These are phyloP conservation scores for Pichia sp. DNA, from an alignment of 1,139 yeast species.

Conservation along the genomic window DNA sequence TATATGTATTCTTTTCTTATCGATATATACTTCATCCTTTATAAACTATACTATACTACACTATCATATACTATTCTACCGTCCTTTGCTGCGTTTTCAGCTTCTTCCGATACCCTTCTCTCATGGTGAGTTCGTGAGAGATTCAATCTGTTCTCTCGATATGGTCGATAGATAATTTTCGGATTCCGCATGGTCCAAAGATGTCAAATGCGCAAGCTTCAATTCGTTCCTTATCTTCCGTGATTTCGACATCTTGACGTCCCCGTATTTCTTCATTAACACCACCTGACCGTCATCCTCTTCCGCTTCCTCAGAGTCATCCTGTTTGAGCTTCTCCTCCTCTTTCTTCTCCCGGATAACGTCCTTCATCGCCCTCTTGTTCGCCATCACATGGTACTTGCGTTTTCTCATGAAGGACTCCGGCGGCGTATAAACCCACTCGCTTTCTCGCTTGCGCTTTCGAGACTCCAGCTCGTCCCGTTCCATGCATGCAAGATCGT, in stretches of 20 bases:
- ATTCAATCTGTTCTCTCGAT: conserved; percentile 15
- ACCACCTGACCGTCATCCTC: conserved; percentile 29
- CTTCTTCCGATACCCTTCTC: neutral
- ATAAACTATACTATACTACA: neutral
- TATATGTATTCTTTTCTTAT: neutral
- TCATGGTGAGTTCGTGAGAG: conserved; percentile 14
- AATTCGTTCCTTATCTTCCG: conserved; percentile 12
- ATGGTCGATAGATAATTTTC: conserved; percentile 2
- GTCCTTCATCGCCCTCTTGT: conserved; percentile 2
- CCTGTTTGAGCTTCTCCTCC: neutral
- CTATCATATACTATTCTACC: neutral
- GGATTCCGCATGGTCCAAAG: conserved; percentile 9
- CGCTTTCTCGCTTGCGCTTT: conserved; percentile 9
- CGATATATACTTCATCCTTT: conserved; percentile 1
- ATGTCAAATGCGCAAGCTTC: conserved; percentile 13
- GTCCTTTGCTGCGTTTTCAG: neutral
- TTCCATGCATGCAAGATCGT: conserved; percentile 33
- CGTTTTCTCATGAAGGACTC: conserved; percentile 17
- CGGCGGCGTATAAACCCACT: conserved; percentile 25
- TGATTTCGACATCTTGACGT: conserved; percentile 7
- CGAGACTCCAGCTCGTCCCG: conserved; percentile 29
- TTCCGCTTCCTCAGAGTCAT: conserved; percentile 33
- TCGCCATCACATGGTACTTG: conserved; percentile 5
- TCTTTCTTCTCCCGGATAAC: conserved; percentile 13
- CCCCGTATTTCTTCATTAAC: conserved; percentile 28